These are phyloP conservation scores for Sporothrix euskadiensis DNA, from an alignment of 2,329 filamentous ascomycete species.

Conservation along the genomic window DNA sequence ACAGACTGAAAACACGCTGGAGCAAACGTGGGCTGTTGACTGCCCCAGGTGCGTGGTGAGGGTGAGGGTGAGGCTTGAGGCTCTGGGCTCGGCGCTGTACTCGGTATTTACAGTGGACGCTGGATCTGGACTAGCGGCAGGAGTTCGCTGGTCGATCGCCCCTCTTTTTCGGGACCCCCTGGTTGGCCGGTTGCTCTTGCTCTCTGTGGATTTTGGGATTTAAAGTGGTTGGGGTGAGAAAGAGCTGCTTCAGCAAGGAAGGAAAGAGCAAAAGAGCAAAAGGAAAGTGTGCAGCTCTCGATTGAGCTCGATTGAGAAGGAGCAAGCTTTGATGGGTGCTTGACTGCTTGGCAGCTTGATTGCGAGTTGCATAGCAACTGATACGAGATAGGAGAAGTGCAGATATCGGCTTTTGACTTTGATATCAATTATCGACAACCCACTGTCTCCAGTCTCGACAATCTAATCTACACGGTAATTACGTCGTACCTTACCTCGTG, in stretches of 20 bases:
- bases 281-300: not conserved
- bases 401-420: not conserved
- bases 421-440: not conserved
- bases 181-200: conserved; percentile 4
- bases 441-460: not conserved
- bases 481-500: not conserved
- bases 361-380: conserved; percentile 14
- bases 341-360: not conserved
- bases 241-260: conserved; percentile 7
- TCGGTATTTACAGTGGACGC: not conserved
- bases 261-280: not conserved
- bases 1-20: not conserved
- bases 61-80: not conserved
- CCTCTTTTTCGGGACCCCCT: not conserved
- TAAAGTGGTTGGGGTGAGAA: not conserved
- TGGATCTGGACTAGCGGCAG: conserved; percentile 5
- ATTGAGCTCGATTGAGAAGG: not conserved
- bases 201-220: not conserved
- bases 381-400: not conserved
- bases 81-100: not conserved
- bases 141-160: conserved; percentile 5
- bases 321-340: not conserved
- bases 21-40: not conserved
- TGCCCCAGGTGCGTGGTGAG: not conserved
- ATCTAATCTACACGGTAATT: not conserved